Evolutionary conservation across 2,329 filamentous ascomycete genomes (phyloP).

Genomic region (Arthrobotrys sinensis): DNA sequence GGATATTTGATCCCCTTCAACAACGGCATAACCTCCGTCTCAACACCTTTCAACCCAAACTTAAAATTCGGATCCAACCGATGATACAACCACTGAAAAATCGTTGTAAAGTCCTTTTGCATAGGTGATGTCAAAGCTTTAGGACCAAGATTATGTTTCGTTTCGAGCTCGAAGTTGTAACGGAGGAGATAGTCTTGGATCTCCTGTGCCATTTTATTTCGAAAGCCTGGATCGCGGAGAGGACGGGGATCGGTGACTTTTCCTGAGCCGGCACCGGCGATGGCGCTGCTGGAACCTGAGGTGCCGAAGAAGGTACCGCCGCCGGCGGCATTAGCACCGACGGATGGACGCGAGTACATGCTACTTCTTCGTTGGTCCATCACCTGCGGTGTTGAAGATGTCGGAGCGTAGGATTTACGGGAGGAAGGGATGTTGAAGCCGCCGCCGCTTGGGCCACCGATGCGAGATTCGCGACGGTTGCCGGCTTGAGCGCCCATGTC

Average conservation of each 20-base stretch:
- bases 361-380: constrained; percentile 81
- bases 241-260: constrained; percentile 81
- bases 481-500: constrained; percentile 87
- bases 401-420: constrained; percentile 80
- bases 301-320: constrained; percentile 89
- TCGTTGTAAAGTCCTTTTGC: constrained; percentile 97
- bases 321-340: constrained; percentile 75
- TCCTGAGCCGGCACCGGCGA: constrained; percentile 70
- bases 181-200: constrained; percentile 91
- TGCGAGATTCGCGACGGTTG: constrained; percentile 74
- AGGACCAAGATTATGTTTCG: constrained; percentile 91
- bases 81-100: constrained; percentile 98
- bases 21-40: constrained; percentile 92
- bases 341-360: constrained; percentile 81
- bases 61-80: constrained; percentile 94
- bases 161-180: constrained; percentile 97
- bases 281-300: constrained; percentile 82
- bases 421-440: constrained; percentile 79
- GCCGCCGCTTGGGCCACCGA: constrained; percentile 27
- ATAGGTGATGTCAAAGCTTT: constrained; percentile 95
- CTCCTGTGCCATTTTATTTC: constrained; percentile 87
- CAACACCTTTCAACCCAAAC: constrained; percentile 89
- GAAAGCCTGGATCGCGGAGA: constrained; percentile 83
- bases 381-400: constrained; percentile 72
- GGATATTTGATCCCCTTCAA: constrained; percentile 95